Base-by-base conservation (phyloP, 192 early-diverging fungal species). In the Obelidium mucronatum region DNA sequence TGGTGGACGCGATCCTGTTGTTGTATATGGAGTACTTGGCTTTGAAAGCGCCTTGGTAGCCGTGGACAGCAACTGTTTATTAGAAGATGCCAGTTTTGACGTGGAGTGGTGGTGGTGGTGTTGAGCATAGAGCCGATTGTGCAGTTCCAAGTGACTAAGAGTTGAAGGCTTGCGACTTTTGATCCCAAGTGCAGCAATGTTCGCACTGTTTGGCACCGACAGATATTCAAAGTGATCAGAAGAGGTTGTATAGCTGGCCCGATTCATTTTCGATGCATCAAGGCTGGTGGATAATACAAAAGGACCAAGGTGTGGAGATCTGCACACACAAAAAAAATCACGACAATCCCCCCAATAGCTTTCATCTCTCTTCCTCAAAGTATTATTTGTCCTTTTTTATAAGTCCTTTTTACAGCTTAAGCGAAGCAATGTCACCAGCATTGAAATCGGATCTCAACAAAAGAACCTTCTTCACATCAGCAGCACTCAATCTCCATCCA, bases 401-500 rank as follows among this genome's bases (percentile, higher is more conserved):
- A n/a, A n/a, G n/a, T n/a, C n/a, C n/a, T 53, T 52, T 19, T 67
- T 67, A 31, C 58, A 77, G 53, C 39, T 75, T 69, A 35, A 92
- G 60, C 13, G 76, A 80, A 1, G 79, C 72, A 55, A 92, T 83
- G 39, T 88, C 85, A 31, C 90, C 89, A 40, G 84, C 71, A 51
- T 83, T 82, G 72, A 93, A 91, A 60, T 93, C 92, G 36, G 87
- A 81, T 64, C 91, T 88, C 67, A 92, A 81, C 5, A 83, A 78
- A 52, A 95, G 61, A 6, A 93, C 73, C 48, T 88, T 90, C 40
- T 87, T 87, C 35, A 91, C 90, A 68, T 95, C 94, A 1, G 77
- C 77, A 11, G 83, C 88, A 26, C 89, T 91, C 34, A 95, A 66
- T 48, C 91, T 81, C 94, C 93, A 95, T 5, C 89, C 89, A 40